Evolutionary conservation across 495 filamentous ascomycete genomes (phyloP).

Genomic region (Lasiosphaeriaceae sp.): DNA sequence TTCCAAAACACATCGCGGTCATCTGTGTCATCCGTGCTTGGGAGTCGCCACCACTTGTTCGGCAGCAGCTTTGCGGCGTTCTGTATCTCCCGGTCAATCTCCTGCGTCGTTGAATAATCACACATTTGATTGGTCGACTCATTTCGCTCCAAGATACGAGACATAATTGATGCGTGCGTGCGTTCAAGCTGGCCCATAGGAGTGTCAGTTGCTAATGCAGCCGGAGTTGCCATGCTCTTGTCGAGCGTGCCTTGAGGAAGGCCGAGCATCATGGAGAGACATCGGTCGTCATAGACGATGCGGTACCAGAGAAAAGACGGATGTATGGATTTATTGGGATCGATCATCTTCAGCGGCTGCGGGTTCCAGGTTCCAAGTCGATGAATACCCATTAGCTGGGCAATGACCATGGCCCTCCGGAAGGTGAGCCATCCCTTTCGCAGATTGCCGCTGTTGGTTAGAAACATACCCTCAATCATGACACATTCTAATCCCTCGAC

Average conservation of each 20-base stretch:
- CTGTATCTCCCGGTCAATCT: conserved; percentile 25
- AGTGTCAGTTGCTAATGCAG: conserved; percentile 5
- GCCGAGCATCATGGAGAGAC: conserved; percentile 28
- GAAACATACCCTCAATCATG: conserved; percentile 45
- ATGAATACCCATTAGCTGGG: conserved; percentile 43
- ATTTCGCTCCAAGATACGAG: conserved; percentile 24
- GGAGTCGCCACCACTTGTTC: conserved; percentile 29
- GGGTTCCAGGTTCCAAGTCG: conserved; percentile 4
- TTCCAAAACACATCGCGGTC: not conserved
- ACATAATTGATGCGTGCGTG: not conserved
- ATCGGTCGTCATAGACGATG: conserved; percentile 27
- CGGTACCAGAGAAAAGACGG: conserved; percentile 29
- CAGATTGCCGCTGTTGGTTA: conserved; percentile 44
- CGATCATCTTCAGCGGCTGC: conserved; percentile 14
- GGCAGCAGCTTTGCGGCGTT: conserved; percentile 25
- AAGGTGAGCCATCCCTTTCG: conserved; percentile 39
- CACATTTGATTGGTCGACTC: conserved; percentile 16
- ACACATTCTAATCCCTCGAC: conserved; percentile 50
- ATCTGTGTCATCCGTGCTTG: conserved; percentile 1
- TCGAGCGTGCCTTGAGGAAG: conserved; percentile 25
- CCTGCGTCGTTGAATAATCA: conserved; percentile 10
- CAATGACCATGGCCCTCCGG: conserved; percentile 40
- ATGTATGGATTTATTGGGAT: not conserved
- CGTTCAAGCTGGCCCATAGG: conserved; percentile 17
- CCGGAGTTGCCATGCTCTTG: conserved; percentile 15